Evolutionary conservation across 2,329 filamentous ascomycete genomes (phyloP).

Genomic region (Akanthomyces muscarius): DNA sequence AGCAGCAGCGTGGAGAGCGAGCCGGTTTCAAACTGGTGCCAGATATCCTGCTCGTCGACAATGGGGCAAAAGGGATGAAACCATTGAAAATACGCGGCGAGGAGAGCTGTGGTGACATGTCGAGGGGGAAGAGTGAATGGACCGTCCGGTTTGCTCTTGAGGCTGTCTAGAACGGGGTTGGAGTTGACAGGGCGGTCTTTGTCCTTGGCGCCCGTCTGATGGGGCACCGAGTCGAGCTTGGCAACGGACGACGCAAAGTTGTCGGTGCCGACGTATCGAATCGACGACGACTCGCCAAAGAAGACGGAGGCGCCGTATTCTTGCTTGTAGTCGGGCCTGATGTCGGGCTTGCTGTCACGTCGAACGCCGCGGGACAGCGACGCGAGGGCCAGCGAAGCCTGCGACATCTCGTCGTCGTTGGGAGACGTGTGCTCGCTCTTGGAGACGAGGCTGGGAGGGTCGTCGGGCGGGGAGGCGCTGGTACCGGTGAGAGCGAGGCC

Average conservation of each 20-base stretch:
- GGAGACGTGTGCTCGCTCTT: slow-evolving; percentile 4
- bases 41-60: slow-evolving; percentile 40
- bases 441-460: slow-evolving; percentile 11
- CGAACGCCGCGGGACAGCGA: slow-evolving; percentile 8
- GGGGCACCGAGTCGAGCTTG: slow-evolving; percentile 26
- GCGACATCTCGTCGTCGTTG: slow-evolving; percentile 15
- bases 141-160: slow-evolving; percentile 16
- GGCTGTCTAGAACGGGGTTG: slow-evolving; percentile 23
- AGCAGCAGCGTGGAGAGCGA: slow-evolving; percentile 42
- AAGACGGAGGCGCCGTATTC: slow-evolving; percentile 31
- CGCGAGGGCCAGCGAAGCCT: slow-evolving; percentile 14
- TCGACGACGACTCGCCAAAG: slow-evolving; percentile 42
- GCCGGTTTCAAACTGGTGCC: slow-evolving; percentile 31
- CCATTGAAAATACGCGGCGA: slow-evolving; percentile 47
- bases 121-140: slow-evolving; percentile 39
- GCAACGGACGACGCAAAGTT: slow-evolving; percentile 23
- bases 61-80: slow-evolving; percentile 51
- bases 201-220: slow-evolving; percentile 33
- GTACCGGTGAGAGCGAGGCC: neutral
- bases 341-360: neutral
- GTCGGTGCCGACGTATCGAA: slow-evolving; percentile 40
- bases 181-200: slow-evolving; percentile 33
- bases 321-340: neutral
- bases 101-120: slow-evolving; percentile 33
- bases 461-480: slow-evolving; percentile 1